Evolutionary conservation across 116 monocot genomes (phyloP).

Genomic region (Dioscorea cayenensis): DNA sequence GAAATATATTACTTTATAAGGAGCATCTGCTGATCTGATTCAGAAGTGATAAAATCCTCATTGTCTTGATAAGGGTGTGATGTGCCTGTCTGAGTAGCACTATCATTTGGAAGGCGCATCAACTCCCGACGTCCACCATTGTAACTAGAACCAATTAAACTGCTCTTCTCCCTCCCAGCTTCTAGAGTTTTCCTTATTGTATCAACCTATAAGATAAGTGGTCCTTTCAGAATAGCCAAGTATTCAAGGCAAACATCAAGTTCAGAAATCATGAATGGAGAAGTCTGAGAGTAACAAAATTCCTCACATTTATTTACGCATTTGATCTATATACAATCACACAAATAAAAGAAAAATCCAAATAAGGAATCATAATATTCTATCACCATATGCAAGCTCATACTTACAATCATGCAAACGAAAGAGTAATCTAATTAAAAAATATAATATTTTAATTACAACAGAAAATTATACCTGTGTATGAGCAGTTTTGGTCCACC

Average conservation of each 20-base stretch:
- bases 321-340: too few relatives aligned
- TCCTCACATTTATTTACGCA: too few relatives aligned
- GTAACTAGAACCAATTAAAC: slow-evolving; percentile 9
- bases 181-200: slow-evolving; percentile 38
- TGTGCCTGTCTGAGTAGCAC: slow-evolving; percentile 28
- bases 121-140: slow-evolving; percentile 27
- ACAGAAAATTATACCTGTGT: slow-evolving; percentile 41
- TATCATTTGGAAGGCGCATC: slow-evolving; percentile 31
- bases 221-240: not conserved
- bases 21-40: slow-evolving; percentile 73
- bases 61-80: slow-evolving; percentile 31
- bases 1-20: slow-evolving; percentile 45
- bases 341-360: not conserved
- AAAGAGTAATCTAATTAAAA: not conserved
- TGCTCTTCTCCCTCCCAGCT: slow-evolving; percentile 25
- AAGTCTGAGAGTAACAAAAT: not conserved
- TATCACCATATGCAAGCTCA: not conserved
- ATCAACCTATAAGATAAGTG: slow-evolving; percentile 38
- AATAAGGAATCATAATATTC: not conserved
- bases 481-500: slow-evolving; percentile 73
- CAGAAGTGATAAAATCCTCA: slow-evolving; percentile 62
- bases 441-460: not conserved
- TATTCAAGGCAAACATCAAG: too few relatives aligned
- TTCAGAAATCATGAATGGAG: not conserved
- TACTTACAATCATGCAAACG: not conserved